A percentile compares a stretch with the other conserved stretches of the same genome.
These are phyloP conservation scores for Nigrospora oryzae DNA, from an alignment of 2,329 filamentous ascomycete genomes.

Conservation along the genomic window DNA sequence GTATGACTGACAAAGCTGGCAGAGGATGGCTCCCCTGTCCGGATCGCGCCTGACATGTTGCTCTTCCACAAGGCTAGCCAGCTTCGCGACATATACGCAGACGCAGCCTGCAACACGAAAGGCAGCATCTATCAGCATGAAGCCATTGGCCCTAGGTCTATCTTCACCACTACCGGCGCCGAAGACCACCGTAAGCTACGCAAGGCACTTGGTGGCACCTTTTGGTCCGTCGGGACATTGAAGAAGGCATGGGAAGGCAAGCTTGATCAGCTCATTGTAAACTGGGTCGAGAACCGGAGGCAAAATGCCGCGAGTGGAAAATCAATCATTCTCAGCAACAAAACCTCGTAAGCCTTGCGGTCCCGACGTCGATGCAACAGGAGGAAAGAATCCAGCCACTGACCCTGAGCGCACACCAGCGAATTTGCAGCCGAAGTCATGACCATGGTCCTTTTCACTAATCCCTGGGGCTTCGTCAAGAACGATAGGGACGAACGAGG, in stretches of 20 bases:
- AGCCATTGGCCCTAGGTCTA: slow-evolving; percentile 22
- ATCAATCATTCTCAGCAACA: slow-evolving; percentile 23
- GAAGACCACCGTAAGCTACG: slow-evolving; percentile 23
- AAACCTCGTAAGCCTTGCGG: slow-evolving; percentile 16
- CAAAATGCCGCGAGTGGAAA: slow-evolving; percentile 14
- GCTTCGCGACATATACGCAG: slow-evolving; percentile 30
- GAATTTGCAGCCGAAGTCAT: slow-evolving; percentile 32
- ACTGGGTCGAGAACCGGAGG: slow-evolving; percentile 22
- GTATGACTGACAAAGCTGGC: not conserved
- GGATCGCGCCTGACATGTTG: slow-evolving; percentile 26
- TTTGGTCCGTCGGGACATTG: slow-evolving; percentile 26
- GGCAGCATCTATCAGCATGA: slow-evolving; percentile 23
- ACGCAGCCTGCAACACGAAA: slow-evolving; percentile 25
- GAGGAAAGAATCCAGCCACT: too few species aligned
- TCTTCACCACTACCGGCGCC: slow-evolving; percentile 20
- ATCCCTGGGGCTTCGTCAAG: slow-evolving; percentile 27
- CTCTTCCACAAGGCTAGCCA: slow-evolving; percentile 24
- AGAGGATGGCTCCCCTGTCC: slow-evolving; percentile 20
- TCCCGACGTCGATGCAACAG: too few species aligned
- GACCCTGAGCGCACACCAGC: not conserved
- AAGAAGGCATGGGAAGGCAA: slow-evolving; percentile 27
- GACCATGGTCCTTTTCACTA: slow-evolving; percentile 26
- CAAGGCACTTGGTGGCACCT: slow-evolving; percentile 22
- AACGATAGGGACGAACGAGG: slow-evolving; percentile 27
- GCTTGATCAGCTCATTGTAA: slow-evolving; percentile 23